Evolutionary conservation across 257 asterid species (phyloP).

Genomic region (Rehmannia glutinosa): DNA sequence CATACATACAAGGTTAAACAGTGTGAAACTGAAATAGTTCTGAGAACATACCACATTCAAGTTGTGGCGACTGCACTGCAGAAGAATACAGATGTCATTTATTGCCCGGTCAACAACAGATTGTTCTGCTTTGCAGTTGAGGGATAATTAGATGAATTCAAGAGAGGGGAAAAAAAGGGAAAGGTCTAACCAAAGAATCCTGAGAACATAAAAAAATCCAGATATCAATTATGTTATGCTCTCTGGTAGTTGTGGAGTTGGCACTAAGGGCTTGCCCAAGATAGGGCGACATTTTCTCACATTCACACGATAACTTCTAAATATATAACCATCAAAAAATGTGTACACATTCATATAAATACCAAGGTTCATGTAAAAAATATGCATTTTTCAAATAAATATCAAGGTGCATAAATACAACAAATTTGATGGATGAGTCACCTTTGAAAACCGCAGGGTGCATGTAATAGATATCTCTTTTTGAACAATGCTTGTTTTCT

Average conservation of each 20-base stretch:
- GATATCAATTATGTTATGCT: background rate
- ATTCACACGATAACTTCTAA: background rate
- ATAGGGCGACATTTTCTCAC: background rate
- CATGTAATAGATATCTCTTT: slow-evolving; percentile 88
- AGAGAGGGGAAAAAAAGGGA: background rate
- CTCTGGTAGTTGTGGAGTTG: background rate
- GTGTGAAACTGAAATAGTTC: background rate
- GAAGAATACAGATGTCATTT: slow-evolving; percentile 81
- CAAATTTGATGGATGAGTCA: slow-evolving; percentile 14
- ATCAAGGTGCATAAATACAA: background rate
- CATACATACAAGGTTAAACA: slow-evolving; percentile 10
- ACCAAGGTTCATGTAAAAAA: background rate
- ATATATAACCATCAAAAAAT: background rate
- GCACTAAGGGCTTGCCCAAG: background rate
- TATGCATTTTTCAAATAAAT: background rate
- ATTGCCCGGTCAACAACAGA: slow-evolving; percentile 84
- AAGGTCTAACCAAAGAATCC: background rate
- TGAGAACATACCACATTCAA: slow-evolving; percentile 67
- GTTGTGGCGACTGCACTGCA: slow-evolving; percentile 92
- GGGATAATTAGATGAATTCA: slow-evolving; percentile 11
- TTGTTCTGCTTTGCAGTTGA: slow-evolving; percentile 52
- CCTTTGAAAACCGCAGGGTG: slow-evolving; percentile 87
- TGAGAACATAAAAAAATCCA: background rate
- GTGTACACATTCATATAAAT: background rate
- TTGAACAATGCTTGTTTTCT: slow-evolving; percentile 83